Evolutionary conservation across 306 rosid genomes (phyloP), one percentile per base, ranked within the genome.

Genomic region (Quercus berberidifolia): DNA sequence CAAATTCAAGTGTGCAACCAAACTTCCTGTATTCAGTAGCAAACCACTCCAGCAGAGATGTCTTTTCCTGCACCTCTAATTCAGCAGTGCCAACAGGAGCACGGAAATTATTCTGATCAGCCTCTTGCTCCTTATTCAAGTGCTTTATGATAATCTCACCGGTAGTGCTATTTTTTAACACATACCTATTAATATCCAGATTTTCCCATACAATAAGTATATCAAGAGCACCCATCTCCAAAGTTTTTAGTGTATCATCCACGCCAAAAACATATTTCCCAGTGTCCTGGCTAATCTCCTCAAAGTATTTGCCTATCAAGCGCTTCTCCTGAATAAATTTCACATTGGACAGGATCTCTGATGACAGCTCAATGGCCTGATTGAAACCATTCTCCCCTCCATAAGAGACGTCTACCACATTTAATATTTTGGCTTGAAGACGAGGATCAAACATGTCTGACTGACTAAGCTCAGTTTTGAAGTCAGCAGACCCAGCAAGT

Each of bases 381-480:
- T 93, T 93, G 68, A 93, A 93, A 28, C 98, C 98, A 76, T 90
- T 93, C 78, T 93, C 97, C 26, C 98, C 98, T 51, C 97, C 97
- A 75, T 93, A 93, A 71, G 98, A 93, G 74, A 93, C 98, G 80
- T 93, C 98, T 8, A 89, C 97, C 63, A 91, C 98, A 17, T 93
- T 93, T n/a, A 93, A 83, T 76, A 91, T 91, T 73, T 93, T 93
- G 26, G 98, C 93, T 30, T 88, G 94, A 77, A 93, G 80, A 26
- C 98, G 98, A 59, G 96, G 98, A 81, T 93, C 98, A 59, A 93
- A 93, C 98, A 93, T 91, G 74, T 91, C 97, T 1, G 98, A 93
- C 84, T 93, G 98, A 73, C 98, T 93, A 62, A 93, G 90, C 88
- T 93, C 98, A 17, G 97, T 91, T 76, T 93, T 93, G 90, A 93